Base-by-base conservation (phyloP, 371 early-diverging fungal genomes). In the Choanephora cucurbitarum region DNA sequence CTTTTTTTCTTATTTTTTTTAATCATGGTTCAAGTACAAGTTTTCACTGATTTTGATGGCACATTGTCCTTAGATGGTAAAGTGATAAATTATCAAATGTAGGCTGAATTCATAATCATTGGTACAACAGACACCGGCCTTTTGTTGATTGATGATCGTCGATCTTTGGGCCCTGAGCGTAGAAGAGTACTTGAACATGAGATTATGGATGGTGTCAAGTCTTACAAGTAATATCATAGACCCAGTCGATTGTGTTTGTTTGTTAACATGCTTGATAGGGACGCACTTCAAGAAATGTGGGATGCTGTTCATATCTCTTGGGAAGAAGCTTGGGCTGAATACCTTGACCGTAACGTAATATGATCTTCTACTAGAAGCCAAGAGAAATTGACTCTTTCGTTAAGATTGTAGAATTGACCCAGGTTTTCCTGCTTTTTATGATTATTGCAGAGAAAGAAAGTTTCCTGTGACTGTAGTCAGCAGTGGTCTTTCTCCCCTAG, bases 391-490 rank as follows among this genome's bases (percentile, higher is more conserved):
- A 19, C 11, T 13, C 22, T 1, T 32, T 5, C 24, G 17, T 18
- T 15, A 47, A 75, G 73, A 71, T 37, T 67, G 70, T 52, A 48
- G 42, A 10, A 59, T 72, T 23, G 86, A 86, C 48, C 80, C 82
- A 49, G 75, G 77, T 11, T 83, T 84, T 57, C 70, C 66, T 22
- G 69, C 51, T 3, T 78, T 84, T 43, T 70, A 73, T 45, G 72
- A 79, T 9, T 78, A 64, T 49, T 80, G 83, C 48, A 64, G 63
- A 52, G 65, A 67, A 40, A 61, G 72, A 9, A 45, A 53, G 19
- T 71, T 80, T 33, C 80, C 86, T 15, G 68, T 86, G 19, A 80
- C 77, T 22, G 75, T 86, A 15, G 64, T 86, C 32, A 83, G 83
- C 73, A 75, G 86, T 72, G 78, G 86, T 52, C 47, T 81, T 23